Percentiles rank a stretch among this genome's conserved stretches.
Conservation (phyloP, 2,329 filamentous ascomycete species). For the Xylariaceae sp. region DNA sequence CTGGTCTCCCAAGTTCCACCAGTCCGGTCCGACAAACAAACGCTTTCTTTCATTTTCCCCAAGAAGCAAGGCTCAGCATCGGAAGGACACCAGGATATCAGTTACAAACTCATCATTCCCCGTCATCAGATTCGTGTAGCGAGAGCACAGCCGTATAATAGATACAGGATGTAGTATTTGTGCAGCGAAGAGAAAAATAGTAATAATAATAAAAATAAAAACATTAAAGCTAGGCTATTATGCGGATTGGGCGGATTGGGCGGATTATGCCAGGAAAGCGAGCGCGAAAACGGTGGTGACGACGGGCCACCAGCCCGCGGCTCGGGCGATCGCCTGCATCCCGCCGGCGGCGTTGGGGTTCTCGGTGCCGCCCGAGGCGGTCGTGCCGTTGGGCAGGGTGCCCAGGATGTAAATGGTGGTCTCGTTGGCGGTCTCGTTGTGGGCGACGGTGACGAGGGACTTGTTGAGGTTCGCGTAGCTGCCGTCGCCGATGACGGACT, state of each 20-base stretch:
- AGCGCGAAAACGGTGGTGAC: slow-evolving; percentile 48
- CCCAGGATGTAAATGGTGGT: slow-evolving; percentile 72
- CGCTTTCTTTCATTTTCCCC: too few relatives aligned
- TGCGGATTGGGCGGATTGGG: too few relatives aligned
- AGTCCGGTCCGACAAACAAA: too few relatives aligned
- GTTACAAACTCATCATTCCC: neutral
- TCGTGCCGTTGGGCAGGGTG: slow-evolving; percentile 71
- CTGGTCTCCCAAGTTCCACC: too few relatives aligned
- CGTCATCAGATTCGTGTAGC: too few relatives aligned
- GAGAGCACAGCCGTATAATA: too few relatives aligned
- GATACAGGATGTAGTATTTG: too few relatives aligned
- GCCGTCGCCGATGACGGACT: slow-evolving; percentile 67
- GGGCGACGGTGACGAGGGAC: slow-evolving; percentile 61
- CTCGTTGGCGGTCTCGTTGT: slow-evolving; percentile 60
- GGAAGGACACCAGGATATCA: slow-evolving; percentile 11
- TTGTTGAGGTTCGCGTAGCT: slow-evolving; percentile 63
- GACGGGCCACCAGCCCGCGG: slow-evolving; percentile 55
- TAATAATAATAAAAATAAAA: neutral
- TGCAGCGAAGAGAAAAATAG: slow-evolving; percentile 4
- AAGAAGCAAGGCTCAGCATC: neutral
- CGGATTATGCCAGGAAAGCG: slow-evolving; percentile 45
- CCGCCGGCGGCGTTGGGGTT: slow-evolving; percentile 41
- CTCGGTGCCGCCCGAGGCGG: slow-evolving; percentile 50
- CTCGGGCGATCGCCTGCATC: slow-evolving; percentile 39
- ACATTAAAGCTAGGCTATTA: neutral